These are phyloP conservation scores for Prosopis cineraria DNA, from an alignment of 306 rosid genomes.

Conservation along the genomic window DNA sequence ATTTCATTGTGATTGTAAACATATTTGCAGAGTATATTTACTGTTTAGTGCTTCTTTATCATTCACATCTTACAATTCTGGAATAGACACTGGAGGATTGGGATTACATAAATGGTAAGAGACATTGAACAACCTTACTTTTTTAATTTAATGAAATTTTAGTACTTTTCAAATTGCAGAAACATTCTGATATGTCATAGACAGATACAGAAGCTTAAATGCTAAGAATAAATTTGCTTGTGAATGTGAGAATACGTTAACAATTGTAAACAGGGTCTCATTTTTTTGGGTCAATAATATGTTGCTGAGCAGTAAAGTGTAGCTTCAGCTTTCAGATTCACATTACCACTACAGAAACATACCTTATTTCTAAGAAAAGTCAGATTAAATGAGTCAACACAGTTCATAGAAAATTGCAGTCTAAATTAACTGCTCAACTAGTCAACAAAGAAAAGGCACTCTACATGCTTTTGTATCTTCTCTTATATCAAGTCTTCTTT, in stretches of 20 bases:
- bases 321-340: background rate
- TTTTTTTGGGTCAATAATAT: background rate
- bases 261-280: no score
- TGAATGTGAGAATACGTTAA: background rate
- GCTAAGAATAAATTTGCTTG: background rate
- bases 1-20: constrained; percentile 18
- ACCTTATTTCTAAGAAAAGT: no score
- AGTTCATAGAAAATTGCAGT: background rate
- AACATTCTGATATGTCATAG: background rate
- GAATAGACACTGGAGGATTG: background rate
- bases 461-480: background rate
- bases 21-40: constrained; percentile 17
- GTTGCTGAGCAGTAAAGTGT: background rate
- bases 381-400: no score
- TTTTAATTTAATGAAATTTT: no score
- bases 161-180: no score
- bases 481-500: background rate
- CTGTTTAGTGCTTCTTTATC: constrained; percentile 7
- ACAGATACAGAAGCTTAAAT: background rate
- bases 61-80: constrained; percentile 4
- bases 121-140: no score
- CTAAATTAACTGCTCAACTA: background rate
- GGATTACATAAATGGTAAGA: no score
- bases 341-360: background rate
- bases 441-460: background rate